These are phyloP conservation scores for Elongisporangium anandrum DNA, from an alignment of 352 stramenopile species.

Conservation along the genomic window DNA sequence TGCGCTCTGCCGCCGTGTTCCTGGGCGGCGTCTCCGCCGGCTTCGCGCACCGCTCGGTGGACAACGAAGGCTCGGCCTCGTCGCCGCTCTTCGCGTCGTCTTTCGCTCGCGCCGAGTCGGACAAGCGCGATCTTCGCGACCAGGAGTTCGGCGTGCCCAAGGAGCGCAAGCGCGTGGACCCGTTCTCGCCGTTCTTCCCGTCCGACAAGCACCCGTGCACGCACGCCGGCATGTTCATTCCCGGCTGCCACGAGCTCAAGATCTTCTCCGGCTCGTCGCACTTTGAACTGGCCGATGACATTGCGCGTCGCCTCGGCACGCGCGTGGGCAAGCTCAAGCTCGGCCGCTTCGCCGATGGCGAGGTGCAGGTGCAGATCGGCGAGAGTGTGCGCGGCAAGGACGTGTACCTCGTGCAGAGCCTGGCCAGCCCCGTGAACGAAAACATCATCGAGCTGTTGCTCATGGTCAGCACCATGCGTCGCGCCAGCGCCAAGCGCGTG, in stretches of 20 bases:
- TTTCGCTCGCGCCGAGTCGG: constrained; percentile 32
- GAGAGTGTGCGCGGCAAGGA: constrained; percentile 92
- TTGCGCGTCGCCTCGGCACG: constrained; percentile 83
- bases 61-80: constrained; percentile 3
- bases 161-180: constrained; percentile 86
- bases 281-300: constrained; percentile 87
- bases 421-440: constrained; percentile 91
- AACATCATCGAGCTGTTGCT: constrained; percentile 94
- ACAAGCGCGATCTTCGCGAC: constrained; percentile 79
- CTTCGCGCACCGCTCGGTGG: constrained; percentile 31
- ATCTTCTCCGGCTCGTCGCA: constrained; percentile 92
- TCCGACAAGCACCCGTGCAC: constrained; percentile 90
- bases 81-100: constrained; percentile 7
- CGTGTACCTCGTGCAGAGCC: constrained; percentile 93
- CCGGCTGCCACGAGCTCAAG: constrained; percentile 90
- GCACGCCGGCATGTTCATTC: constrained; percentile 89
- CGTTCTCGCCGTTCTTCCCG: constrained; percentile 86
- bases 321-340: constrained; percentile 87
- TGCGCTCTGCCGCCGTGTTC: constrained; percentile 48
- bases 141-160: constrained; percentile 83
- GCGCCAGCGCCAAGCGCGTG: constrained; percentile 92
- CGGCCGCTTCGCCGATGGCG: constrained; percentile 89
- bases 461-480: constrained; percentile 92
- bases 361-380: constrained; percentile 91
- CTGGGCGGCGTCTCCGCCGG: constrained; percentile 44